Base-by-base conservation (phyloP, 208 protist species). In the Vickermania spadyakhi region DNA sequence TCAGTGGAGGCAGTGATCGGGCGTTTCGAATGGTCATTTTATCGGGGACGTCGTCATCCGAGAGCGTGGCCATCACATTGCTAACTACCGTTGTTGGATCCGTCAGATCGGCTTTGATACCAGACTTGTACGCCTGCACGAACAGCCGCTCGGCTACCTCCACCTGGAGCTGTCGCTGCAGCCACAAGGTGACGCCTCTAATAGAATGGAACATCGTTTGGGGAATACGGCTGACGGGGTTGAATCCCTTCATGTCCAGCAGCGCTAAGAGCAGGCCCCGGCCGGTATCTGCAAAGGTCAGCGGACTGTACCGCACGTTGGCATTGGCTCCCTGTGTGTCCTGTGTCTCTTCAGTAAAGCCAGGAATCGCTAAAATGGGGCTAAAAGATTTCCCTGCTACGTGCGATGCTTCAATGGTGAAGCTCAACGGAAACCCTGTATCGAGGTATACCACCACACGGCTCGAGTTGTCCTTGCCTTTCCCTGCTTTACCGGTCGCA, bases 331-430 rank as follows among this genome's bases (percentile, higher is more conserved):
- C 51, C 18, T 45, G 36, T 18, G 36, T 45, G 18, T 45, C 36
- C 36, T 45, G 36, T n/a, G 36, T 45, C 29, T 76, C 58, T 26
- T 69, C 63, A 18, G 64, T 55, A 30, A 62, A 60, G 42, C 59
- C 56, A 28, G 77, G 51, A 7, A 86, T 63, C 2, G 62, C 27
- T 0, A 61, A 52, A 30, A 95, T 41, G 2, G 69, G 51, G 63
- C 87, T 89, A 22, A 91, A 26, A 1, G 57, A 26, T 21, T 80
- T 88, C 18, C 79, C 89, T 29, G 71, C 75, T 31, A 96, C 88
- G 62, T 96, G 86, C 50, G 92, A 96, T 14, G 87, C 75, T 73
- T 97, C 91, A 58, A 97, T 82, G 3, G 89, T 93, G 69, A 96
- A 97, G 57, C 79, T 79, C 65, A 94, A 77, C 50, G 94, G 58